Evolutionary conservation across 2,329 filamentous ascomycete species (phyloP), one percentile per base, ranked within the genome.

Genomic region (Penicillium sclerotigenum): DNA sequence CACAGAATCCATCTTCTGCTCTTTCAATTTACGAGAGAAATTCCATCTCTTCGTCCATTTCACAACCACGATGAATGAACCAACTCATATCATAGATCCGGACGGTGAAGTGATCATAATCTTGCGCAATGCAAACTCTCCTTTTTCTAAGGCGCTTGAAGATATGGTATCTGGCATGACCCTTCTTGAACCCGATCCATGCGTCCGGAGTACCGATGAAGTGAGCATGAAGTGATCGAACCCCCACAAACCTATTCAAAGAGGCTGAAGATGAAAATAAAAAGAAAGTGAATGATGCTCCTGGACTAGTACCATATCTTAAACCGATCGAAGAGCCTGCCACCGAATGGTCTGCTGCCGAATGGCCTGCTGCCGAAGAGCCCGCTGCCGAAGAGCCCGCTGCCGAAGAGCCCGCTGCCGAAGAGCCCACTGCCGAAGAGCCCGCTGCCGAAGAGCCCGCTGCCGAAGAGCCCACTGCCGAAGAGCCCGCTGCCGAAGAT

Each of bases 31-130:
- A 40, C 20, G 13, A 13, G 5, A n/a, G 3, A 14, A 40, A 2
- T 1, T 20, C 11, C 37, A 38, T 22, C 13, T 20, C 36, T 14
- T 14, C 2, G 4, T 40, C n/a, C 10, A 11, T 13, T 3, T 16
- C 20, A 24, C 3, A 41, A 36, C 10, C 43, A 34, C 9, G 16
- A 57, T 59, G 57, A 29, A 37, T 11, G 18, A 16, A n/a, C 29
- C 47, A 14, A 52, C 54, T 48, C 45, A 58, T 58, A 40, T 24
- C 14, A 49, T 58, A 31, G 55, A 59, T 47, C 47, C 55, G 40
- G 54, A 58, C 16, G 52, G 58, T 5, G 51, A 58, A 52, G 38
- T 59, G 47, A 43, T 53, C 33, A 53, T 59, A 43, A 33, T 52
- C 20, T 52, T 57, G 33, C 51, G 29, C 26, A 45, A 53, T 52